These are phyloP conservation scores for Lophium mytilinum DNA, from an alignment of 495 filamentous ascomycete species.

Conservation along the genomic window DNA sequence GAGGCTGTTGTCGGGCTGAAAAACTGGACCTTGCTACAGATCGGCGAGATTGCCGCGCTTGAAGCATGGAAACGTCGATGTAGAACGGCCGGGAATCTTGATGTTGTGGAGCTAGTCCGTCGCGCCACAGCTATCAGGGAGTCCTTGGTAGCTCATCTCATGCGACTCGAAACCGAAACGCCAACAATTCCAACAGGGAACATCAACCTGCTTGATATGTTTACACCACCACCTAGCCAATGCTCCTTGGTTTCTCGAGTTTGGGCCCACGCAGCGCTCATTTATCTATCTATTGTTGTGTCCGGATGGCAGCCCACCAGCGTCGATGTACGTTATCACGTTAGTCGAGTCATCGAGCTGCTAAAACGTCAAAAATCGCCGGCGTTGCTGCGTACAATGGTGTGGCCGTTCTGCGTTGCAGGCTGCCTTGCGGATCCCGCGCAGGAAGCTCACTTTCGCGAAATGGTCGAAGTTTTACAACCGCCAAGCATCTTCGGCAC, in stretches of 20 bases:
- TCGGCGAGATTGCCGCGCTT: constrained; percentile 43
- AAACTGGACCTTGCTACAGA: constrained; percentile 41
- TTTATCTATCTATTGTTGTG: constrained; percentile 44
- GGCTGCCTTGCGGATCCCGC: constrained; percentile 42
- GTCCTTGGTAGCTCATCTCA: constrained; percentile 28
- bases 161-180: constrained; percentile 19
- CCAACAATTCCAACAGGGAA: not conserved
- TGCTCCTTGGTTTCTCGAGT: constrained; percentile 29
- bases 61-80: constrained; percentile 44
- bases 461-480: constrained; percentile 34
- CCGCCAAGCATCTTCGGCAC: constrained; percentile 40
- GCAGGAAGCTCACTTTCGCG: constrained; percentile 37
- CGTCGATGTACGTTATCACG: constrained; percentile 34
- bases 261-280: constrained; percentile 43
- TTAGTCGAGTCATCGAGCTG: constrained; percentile 32
- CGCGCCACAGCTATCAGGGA: constrained; percentile 38
- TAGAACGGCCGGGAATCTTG: constrained; percentile 36
- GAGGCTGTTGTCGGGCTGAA: constrained; percentile 38
- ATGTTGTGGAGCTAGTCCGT: constrained; percentile 39
- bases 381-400: constrained; percentile 36
- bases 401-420: constrained; percentile 47
- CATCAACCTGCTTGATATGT: not conserved
- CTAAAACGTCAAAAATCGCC: constrained; percentile 18
- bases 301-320: constrained; percentile 46
- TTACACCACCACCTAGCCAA: constrained; percentile 3